Evolutionary conservation across 2,329 filamentous ascomycete species (phyloP), one percentile per base, ranked within the genome.

Genomic region (Knufia fluminis): DNA sequence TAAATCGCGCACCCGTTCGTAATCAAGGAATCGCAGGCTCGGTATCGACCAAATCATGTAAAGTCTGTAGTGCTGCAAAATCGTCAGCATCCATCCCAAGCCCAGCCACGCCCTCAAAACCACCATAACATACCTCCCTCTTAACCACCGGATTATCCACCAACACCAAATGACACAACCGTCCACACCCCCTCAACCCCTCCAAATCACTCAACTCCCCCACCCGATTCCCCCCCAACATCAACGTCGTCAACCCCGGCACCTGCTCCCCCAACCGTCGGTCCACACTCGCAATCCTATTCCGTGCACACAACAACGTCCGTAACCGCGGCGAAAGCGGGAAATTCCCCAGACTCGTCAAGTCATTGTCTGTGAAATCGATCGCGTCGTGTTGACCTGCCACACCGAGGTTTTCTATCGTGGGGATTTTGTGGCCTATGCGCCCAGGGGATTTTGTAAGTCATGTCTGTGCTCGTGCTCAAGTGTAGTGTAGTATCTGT

Each of bases 281-380:
- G 66, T 95, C 87, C 64, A 98, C 90, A 62, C 77, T 80, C 51
- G 82, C 74, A 63, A 98, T 77, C 59, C 92, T 84, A 71, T 98
- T 98, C 57, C 89, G 83, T 48, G 89, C 89, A 48, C 95, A 79
- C 42, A 98, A 81, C 36, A 98, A 79, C 17, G 88, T 94, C 60
- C 81, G 85, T 61, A 97, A 76, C 59, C 92, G 85, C 40, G 88
- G 90, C 49, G 86, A 91, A 45, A 94, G 80, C 2, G 92, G 92
- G 66, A 98, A 95, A 72, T 96, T 96, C 57, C 83, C 84, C 56
- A 98, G 79, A 44, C 84, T 75, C 60, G 86, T 81, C 63, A 98
- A 91, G 69, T 96, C 90, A 69, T 98, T 98, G 75, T 98, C 92
- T 68, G 92, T 97, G 62, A 98, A 83, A 72, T 98, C 92, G 75